Percentiles rank a stretch among this genome's conserved stretches.
These are phyloP conservation scores for Marvania coccoides DNA, from an alignment of 139 green algal species.

Conservation along the genomic window DNA sequence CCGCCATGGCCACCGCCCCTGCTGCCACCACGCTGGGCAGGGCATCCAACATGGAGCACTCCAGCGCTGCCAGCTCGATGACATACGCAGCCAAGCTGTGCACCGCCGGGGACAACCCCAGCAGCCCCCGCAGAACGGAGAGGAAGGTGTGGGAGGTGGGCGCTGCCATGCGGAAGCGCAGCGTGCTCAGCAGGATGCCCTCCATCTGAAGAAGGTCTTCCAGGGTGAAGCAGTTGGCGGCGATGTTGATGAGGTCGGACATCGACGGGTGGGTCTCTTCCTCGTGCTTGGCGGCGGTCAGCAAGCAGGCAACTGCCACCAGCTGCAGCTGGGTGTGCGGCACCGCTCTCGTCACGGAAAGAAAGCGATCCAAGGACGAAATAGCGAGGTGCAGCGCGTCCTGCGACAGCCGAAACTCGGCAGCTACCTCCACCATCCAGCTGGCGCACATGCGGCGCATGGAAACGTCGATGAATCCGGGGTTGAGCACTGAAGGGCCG, in stretches of 20 bases:
- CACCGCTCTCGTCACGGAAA: conserved; percentile 25
- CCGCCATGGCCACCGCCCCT: conserved; percentile 15
- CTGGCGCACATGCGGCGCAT: conserved; percentile 30
- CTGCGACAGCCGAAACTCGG: conserved; percentile 38
- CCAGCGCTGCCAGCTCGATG: conserved; percentile 26
- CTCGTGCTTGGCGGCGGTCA: conserved; percentile 44
- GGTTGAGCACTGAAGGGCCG: neutral
- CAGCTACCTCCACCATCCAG: conserved; percentile 41
- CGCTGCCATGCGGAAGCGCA: conserved; percentile 30
- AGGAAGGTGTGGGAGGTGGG: conserved; percentile 46
- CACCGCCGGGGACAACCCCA: conserved; percentile 9
- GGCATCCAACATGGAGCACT: conserved; percentile 14
- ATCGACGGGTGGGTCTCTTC: conserved; percentile 43
- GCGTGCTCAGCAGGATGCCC: conserved; percentile 33
- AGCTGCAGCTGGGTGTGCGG: conserved; percentile 46
- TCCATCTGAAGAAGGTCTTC: conserved; percentile 48
- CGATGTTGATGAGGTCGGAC: conserved; percentile 30
- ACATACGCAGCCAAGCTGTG: conserved; percentile 33
- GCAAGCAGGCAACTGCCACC: conserved; percentile 41
- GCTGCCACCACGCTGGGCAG: conserved; percentile 12
- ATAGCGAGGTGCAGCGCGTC: conserved; percentile 39
- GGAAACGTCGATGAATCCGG: conserved; percentile 25
- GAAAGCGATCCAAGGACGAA: conserved; percentile 43
- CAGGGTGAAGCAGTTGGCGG: conserved; percentile 39
- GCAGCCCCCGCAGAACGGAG: conserved; percentile 26